These are phyloP conservation scores for Dictyostelium brefeldianum DNA, from an alignment of 78 protist genomes.

Conservation along the genomic window DNA sequence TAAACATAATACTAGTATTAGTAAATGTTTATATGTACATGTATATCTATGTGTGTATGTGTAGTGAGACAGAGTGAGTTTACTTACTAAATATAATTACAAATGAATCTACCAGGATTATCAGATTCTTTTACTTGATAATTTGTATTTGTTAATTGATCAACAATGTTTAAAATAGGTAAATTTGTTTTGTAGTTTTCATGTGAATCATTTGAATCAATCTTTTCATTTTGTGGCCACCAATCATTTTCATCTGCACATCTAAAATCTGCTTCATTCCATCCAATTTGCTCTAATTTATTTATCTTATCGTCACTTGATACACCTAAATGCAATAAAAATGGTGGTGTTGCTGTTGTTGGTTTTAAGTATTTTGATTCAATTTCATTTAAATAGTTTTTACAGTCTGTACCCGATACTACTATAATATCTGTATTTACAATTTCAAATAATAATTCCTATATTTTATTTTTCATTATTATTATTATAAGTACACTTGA, in stretches of 20 bases:
- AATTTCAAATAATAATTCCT: slow-evolving; percentile 21
- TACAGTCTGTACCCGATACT: neutral
- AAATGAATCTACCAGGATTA: slow-evolving; percentile 12
- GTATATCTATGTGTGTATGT: neutral
- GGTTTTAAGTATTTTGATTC: neutral
- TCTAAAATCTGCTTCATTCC: slow-evolving; percentile 17
- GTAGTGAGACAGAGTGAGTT: too few relatives aligned
- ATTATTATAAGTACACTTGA: too few relatives aligned
- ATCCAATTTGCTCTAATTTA: neutral
- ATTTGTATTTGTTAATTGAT: neutral
- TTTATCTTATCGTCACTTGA: neutral
- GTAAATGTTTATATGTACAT: too few relatives aligned
- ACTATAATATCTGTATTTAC: neutral
- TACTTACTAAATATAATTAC: slow-evolving; percentile 19
- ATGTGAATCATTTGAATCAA: neutral
- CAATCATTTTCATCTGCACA: neutral
- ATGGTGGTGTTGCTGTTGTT: neutral
- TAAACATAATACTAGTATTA: too few relatives aligned
- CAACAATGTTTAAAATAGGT: neutral
- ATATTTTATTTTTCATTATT: too few relatives aligned
- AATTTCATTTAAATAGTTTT: neutral
- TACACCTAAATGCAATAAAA: neutral
- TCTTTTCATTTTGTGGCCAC: neutral
- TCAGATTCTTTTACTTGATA: neutral
- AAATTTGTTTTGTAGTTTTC: neutral